These are phyloP conservation scores for Neurospora discreta DNA, from an alignment of 495 filamentous ascomycete genomes.

Conservation along the genomic window DNA sequence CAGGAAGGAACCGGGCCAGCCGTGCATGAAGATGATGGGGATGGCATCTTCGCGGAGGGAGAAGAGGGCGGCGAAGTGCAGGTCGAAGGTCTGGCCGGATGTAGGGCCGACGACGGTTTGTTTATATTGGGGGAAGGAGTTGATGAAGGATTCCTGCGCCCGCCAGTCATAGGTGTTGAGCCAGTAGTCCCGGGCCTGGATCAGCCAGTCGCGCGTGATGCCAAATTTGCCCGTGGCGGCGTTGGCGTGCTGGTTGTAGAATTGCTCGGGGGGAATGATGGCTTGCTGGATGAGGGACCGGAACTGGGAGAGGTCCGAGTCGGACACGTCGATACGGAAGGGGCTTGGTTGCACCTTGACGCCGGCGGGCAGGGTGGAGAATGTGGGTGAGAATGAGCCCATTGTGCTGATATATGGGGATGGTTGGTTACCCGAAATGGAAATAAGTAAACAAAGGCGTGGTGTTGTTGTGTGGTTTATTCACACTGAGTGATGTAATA, in stretches of 20 bases:
- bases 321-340: slow-evolving; percentile 4
- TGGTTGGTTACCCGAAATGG: neutral
- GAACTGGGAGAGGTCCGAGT: slow-evolving; percentile 3
- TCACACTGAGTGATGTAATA: neutral
- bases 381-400: neutral
- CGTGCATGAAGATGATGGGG: slow-evolving; percentile 44
- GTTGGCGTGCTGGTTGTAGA: slow-evolving; percentile 10
- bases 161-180: slow-evolving; percentile 37
- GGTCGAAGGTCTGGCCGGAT: slow-evolving; percentile 23
- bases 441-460: neutral
- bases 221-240: slow-evolving; percentile 32
- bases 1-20: slow-evolving; percentile 39
- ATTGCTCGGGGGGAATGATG: slow-evolving; percentile 2
- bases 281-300: neutral
- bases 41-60: slow-evolving; percentile 47
- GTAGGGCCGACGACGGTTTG: slow-evolving; percentile 34
- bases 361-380: slow-evolving; percentile 1
- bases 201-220: slow-evolving; percentile 46
- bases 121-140: slow-evolving; percentile 53
- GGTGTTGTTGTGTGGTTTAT: neutral
- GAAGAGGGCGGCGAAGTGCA: slow-evolving; percentile 56
- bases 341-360: slow-evolving; percentile 3
- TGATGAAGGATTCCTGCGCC: slow-evolving; percentile 43
- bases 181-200: slow-evolving; percentile 43
- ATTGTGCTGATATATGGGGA: neutral